A percentile compares a stretch with the other conserved stretches of the same genome.
These are phyloP conservation scores for Nicotiana tomentosiformis DNA, from an alignment of 257 asterid species.

Conservation along the genomic window DNA sequence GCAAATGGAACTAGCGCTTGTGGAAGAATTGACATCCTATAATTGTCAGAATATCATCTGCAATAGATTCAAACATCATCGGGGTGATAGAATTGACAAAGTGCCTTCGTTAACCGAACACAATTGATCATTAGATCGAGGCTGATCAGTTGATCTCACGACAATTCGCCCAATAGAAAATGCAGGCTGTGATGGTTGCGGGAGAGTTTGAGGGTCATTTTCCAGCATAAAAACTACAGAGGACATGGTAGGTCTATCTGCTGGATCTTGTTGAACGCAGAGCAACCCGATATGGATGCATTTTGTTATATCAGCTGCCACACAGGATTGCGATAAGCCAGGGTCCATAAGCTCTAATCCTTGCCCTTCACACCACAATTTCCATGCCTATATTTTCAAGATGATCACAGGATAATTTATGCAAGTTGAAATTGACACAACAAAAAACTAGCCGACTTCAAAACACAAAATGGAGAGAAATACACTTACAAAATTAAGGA, in stretches of 20 bases:
- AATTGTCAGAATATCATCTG: background rate
- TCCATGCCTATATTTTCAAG: background rate
- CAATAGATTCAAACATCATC: background rate
- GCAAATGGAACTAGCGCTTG: background rate
- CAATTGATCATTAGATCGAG: background rate
- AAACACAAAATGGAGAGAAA: background rate
- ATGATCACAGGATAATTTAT: background rate
- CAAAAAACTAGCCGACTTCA: background rate
- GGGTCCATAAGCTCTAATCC: background rate
- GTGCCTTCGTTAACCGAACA: background rate
- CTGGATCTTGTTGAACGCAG: constrained; percentile 8
- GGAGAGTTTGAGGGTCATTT: background rate
- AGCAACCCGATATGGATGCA: constrained; percentile 7
- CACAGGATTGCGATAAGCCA: background rate
- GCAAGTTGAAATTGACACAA: background rate
- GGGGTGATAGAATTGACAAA: background rate
- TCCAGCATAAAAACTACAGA: background rate
- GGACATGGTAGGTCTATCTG: constrained; percentile 9
- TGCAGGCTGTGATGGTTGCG: constrained; percentile 1
- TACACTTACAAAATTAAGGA: background rate
- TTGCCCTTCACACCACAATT: background rate
- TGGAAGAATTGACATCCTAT: background rate
- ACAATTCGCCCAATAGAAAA: background rate
- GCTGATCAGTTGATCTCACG: background rate
- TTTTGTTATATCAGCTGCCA: background rate